Evolutionary conservation across 2,329 filamentous ascomycete genomes (phyloP).

Genomic region (Trichoderma atroviride): DNA sequence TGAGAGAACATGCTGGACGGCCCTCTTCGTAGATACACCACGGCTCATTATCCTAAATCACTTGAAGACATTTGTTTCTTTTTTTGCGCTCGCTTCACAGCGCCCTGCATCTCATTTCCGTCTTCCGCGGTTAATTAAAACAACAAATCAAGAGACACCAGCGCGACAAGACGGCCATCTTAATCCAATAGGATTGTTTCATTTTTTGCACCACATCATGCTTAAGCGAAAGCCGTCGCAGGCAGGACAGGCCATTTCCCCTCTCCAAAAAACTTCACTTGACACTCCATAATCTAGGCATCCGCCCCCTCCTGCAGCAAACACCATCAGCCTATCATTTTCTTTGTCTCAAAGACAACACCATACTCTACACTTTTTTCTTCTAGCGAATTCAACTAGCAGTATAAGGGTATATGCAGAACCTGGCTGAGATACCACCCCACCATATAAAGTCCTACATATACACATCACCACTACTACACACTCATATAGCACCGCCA

Average conservation of each 20-base stretch:
- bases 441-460: constrained; percentile 1
- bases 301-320: constrained; percentile 7
- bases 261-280: neutral
- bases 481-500: neutral
- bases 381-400: neutral
- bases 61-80: neutral
- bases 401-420: neutral
- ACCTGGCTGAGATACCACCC: neutral
- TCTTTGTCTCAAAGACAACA: neutral
- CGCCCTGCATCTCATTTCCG: neutral
- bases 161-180: neutral
- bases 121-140: neutral
- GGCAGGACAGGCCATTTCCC: neutral
- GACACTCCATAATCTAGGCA: constrained; percentile 16
- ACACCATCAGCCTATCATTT: constrained; percentile 14
- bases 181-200: constrained; percentile 3
- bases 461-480: neutral
- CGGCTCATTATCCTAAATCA: neutral
- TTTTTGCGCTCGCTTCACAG: neutral
- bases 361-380: neutral
- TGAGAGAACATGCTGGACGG: neutral
- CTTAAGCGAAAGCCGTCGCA: neutral
- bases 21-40: neutral
- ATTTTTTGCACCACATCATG: neutral
- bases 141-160: neutral